Percentiles rank a stretch among this genome's conserved stretches.
Conservation (phyloP, 73 alveolate species). For the Paramecium bursaria region DNA sequence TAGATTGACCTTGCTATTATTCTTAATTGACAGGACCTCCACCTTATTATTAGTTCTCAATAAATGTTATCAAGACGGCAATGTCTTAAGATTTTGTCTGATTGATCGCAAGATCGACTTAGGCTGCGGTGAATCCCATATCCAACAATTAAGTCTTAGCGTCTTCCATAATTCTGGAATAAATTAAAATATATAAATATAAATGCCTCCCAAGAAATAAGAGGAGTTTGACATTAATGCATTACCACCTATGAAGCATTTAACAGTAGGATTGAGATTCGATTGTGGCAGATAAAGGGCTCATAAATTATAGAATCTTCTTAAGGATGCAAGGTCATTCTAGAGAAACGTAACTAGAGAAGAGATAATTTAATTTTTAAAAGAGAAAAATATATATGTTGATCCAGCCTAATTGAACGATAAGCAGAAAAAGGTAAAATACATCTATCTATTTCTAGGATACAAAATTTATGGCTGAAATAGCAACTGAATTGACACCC, state of each 20-base stretch:
- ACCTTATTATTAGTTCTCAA: not conserved
- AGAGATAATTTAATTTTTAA: constrained; percentile 60
- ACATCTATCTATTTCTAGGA: constrained; percentile 18
- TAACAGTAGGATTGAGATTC: constrained; percentile 49
- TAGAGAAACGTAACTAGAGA: constrained; percentile 68
- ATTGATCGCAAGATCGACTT: constrained; percentile 11
- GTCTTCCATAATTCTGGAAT: no score
- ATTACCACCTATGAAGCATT: constrained; percentile 64
- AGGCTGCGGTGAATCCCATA: constrained; percentile 40
- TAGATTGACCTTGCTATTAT: constrained; percentile 2
- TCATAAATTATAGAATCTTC: constrained; percentile 33
- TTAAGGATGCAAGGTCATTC: constrained; percentile 63
- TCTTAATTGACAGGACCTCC: not conserved
- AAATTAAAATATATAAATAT: not conserved
- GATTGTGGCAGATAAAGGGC: constrained; percentile 54
- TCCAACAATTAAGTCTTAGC: no score
- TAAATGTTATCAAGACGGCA: not conserved
- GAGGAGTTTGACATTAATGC: constrained; percentile 66
- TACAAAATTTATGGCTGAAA: constrained; percentile 64
- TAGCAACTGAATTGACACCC: constrained; percentile 63
- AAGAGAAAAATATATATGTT: constrained; percentile 58
- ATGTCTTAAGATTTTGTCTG: constrained; percentile 2
- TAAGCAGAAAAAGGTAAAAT: constrained; percentile 63
- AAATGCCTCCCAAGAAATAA: constrained; percentile 63
- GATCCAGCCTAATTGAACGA: constrained; percentile 63